Evolutionary conservation across 768 basidiomycete genomes (phyloP).

Genomic region (Ramaria sp.): DNA sequence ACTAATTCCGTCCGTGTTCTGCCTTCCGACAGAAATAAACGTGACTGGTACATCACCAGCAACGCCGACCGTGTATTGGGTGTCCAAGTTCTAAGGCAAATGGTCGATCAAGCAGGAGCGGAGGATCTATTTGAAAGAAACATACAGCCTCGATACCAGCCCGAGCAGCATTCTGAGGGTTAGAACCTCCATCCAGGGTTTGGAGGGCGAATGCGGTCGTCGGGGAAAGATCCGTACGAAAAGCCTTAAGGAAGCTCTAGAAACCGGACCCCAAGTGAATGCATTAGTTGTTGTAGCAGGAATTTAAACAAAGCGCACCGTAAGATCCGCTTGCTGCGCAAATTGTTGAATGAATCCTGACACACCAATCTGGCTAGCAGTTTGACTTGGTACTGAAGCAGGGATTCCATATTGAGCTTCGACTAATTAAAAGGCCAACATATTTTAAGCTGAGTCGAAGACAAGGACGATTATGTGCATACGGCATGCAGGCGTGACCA

Average conservation of each 20-base stretch:
- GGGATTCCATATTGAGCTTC: conserved; percentile 5
- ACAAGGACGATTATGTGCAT: background rate
- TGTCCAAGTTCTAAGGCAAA: conserved; percentile 3
- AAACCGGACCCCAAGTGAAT: background rate
- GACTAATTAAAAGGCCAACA: background rate
- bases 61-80: conserved; percentile 7
- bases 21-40: conserved; percentile 7
- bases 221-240: conserved; percentile 16
- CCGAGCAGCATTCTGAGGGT: conserved; percentile 15
- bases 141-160: conserved; percentile 22
- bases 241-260: conserved; percentile 16
- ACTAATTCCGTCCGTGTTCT: conserved; percentile 13
- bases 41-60: conserved; percentile 2
- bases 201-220: conserved; percentile 16
- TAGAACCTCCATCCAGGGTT: conserved; percentile 20
- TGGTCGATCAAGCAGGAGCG: background rate
- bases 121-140: background rate
- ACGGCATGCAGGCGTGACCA: conserved; percentile 19
- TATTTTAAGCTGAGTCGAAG: background rate
- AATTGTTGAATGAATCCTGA: conserved; percentile 20
- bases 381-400: background rate
- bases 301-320: background rate
- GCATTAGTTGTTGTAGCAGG: background rate
- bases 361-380: conserved; percentile 1
- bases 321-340: conserved; percentile 20